These are phyloP conservation scores for Nannochloris sp. DNA, from an alignment of 139 green algal genomes.

Conservation along the genomic window DNA sequence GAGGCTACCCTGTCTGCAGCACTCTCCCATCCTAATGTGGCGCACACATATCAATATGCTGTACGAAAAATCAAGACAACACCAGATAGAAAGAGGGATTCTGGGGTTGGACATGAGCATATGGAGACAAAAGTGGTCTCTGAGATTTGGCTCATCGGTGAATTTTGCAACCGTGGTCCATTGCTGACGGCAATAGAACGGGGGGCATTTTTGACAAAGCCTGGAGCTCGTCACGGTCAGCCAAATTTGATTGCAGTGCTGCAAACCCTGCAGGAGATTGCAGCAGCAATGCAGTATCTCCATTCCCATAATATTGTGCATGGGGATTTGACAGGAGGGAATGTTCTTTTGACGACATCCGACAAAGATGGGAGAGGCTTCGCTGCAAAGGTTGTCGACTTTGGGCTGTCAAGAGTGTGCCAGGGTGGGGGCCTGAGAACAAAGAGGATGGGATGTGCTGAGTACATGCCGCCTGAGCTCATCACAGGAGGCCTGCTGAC, in stretches of 20 bases:
- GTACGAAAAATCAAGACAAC: conserved; percentile 13
- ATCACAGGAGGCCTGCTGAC: conserved; percentile 28
- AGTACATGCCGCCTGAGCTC: conserved; percentile 36
- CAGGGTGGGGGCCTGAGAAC: conserved; percentile 17
- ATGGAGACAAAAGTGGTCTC: neutral
- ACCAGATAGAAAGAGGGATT: neutral
- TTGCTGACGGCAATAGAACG: conserved; percentile 39
- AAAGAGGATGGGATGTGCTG: conserved; percentile 29
- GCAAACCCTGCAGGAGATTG: conserved; percentile 38
- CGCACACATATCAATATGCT: conserved; percentile 40
- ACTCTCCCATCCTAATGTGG: conserved; percentile 39
- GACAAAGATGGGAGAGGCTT: conserved; percentile 32
- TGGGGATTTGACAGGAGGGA: conserved; percentile 29
- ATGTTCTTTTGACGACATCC: conserved; percentile 24
- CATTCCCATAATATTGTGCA: conserved; percentile 35
- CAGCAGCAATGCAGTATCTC: conserved; percentile 35
- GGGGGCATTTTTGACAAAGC: conserved; percentile 36
- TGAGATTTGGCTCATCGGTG: conserved; percentile 35
- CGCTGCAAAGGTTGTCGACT: conserved; percentile 52
- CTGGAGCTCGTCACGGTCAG: conserved; percentile 20
- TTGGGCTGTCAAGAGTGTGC: conserved; percentile 56
- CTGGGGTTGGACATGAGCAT: neutral
- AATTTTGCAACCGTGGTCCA: conserved; percentile 40
- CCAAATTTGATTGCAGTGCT: conserved; percentile 36
- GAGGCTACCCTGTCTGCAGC: conserved; percentile 21